These are phyloP conservation scores for Rubia yunnanensis DNA, from an alignment of 257 asterid species.

Conservation along the genomic window DNA sequence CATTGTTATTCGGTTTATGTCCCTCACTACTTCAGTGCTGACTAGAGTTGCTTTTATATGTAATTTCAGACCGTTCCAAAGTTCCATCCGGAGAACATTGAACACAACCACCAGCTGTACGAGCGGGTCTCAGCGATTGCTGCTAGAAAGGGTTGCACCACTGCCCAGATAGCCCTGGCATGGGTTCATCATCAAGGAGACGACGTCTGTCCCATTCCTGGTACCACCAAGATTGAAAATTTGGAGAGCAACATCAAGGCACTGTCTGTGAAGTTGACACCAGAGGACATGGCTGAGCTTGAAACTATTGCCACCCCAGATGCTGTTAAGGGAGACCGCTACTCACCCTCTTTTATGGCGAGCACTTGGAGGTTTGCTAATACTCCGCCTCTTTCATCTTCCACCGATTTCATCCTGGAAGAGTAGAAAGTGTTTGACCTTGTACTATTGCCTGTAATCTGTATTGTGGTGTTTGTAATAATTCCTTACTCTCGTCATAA, in stretches of 20 bases:
- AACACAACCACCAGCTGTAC: slow-evolving; percentile 18
- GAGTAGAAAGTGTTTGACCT: neutral
- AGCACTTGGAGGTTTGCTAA: slow-evolving; percentile 19
- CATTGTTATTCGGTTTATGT: too few species aligned
- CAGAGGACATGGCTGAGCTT: slow-evolving; percentile 28
- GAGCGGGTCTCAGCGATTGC: slow-evolving; percentile 22
- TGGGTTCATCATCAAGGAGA: neutral
- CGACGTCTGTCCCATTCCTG: neutral
- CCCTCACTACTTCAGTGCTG: neutral
- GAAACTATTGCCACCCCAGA: slow-evolving; percentile 33
- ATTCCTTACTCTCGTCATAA: neutral
- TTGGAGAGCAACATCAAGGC: slow-evolving; percentile 28
- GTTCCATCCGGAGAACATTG: slow-evolving; percentile 18
- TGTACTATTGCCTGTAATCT: neutral
- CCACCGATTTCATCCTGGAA: slow-evolving; percentile 20
- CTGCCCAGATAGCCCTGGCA: slow-evolving; percentile 17
- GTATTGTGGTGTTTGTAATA: neutral
- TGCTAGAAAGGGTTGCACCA: slow-evolving; percentile 20
- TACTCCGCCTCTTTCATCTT: slow-evolving; percentile 23
- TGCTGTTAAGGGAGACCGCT: slow-evolving; percentile 37
- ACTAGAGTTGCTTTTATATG: neutral
- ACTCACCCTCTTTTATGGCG: neutral
- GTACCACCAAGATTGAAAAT: slow-evolving; percentile 24
- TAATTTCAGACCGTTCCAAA: slow-evolving; percentile 7
- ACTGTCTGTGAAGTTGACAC: slow-evolving; percentile 19